Conservation (phyloP, 1,139 yeast species). For the Scheffersomyces stambukii region DNA sequence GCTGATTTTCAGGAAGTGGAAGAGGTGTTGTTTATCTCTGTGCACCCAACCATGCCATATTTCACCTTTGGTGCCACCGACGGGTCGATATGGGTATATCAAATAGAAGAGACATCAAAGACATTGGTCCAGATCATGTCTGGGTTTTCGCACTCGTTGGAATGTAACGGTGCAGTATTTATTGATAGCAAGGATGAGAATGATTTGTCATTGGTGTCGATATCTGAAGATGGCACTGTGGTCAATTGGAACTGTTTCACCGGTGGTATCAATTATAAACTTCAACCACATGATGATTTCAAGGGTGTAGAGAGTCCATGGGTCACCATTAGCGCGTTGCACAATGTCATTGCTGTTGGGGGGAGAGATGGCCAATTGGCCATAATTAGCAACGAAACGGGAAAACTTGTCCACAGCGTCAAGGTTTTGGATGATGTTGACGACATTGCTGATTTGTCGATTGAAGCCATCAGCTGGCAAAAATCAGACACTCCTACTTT, state of each 20-base stretch:
- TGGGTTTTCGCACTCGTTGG: constrained; percentile 74
- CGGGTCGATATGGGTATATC: constrained; percentile 94
- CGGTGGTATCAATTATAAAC: constrained; percentile 61
- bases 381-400: constrained; percentile 68
- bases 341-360: constrained; percentile 64
- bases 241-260: constrained; percentile 90
- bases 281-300: constrained; percentile 57
- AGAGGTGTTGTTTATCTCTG: constrained; percentile 66
- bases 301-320: constrained; percentile 80
- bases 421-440: constrained; percentile 60
- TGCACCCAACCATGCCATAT: constrained; percentile 69
- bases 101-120: constrained; percentile 53
- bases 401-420: constrained; percentile 63
- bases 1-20: constrained; percentile 82
- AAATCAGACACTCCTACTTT: constrained; percentile 48
- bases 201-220: constrained; percentile 63
- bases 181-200: constrained; percentile 59
- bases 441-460: constrained; percentile 69
- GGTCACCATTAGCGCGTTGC: constrained; percentile 60
- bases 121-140: constrained; percentile 70
- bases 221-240: constrained; percentile 84
- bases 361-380: constrained; percentile 83
- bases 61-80: constrained; percentile 95
- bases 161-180: constrained; percentile 76
- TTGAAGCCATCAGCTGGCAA: constrained; percentile 88